Base-by-base conservation (phyloP, 2,329 filamentous ascomycete genomes). In the Venturia pyrina region DNA sequence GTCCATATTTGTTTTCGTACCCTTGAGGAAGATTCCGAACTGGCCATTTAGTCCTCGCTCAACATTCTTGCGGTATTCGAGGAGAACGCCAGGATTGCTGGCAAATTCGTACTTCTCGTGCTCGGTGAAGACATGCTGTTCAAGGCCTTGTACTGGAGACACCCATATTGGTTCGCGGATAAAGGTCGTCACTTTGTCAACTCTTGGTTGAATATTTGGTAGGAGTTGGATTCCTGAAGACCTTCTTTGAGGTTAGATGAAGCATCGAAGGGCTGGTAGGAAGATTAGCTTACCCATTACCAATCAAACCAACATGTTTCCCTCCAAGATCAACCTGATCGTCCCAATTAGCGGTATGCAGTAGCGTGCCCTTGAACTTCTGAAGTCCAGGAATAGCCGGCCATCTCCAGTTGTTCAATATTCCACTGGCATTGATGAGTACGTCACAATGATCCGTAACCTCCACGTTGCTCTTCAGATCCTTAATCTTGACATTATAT, bases 291-390 rank as follows among this genome's bases (percentile, higher is more conserved):
- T 71, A 77, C 71, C 77, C 78, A 63, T 80, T 84, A 19, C 84
- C 84, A 62, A 86, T 80, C n/a, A 86, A 72, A 6, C 79, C 79
- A 32, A 84, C 81, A 11, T 75, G 74, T 68, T 83, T 83, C 34
- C 74, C 79, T 1, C 71, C 71, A 7, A 84, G 72, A n/a, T 82
- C 77, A 10, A 83, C 73, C 21, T 79, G 76, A 5, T 81, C 72
- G 1, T 83, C 79, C 83, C 83, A 88, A 46, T 78, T 76, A 1
- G 85, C 81, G 0, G 82, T 82, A 70, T 87, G 85, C 56, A 85
- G 77, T 4, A 85, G 72, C 8, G 74, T 70, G 10, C 84, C 85
- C 63, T 78, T 73, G 73, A 85, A 88, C n/a, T 73, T 75, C 1
- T 78, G 69, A 0, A 82, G 68, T 0, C 84, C 85, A 0, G 80